Base-by-base conservation (phyloP, 164 flowering plant species). In the Pachysandra terminalis region DNA sequence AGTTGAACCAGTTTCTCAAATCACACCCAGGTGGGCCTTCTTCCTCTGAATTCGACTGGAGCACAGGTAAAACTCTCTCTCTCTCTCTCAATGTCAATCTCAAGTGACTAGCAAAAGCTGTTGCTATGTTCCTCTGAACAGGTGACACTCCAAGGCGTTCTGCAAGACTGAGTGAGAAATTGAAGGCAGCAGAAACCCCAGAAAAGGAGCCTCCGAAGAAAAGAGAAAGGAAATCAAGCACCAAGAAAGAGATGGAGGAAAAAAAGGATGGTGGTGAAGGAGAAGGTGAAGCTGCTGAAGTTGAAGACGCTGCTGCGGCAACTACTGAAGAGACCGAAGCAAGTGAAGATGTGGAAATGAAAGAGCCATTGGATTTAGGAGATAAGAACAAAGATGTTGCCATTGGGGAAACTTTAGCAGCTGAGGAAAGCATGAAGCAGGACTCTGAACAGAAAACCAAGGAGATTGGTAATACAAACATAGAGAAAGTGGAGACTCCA, bases 111-210 rank as follows among this genome's bases (percentile, higher is more conserved):
- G 65, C 27, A 45, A 65, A 22, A n/a, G 53, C 21, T 61, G n/a
- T 23, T 62, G 63, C 45, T 37, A 26, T 67, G 35, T 27, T 15
- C 48, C 19, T 12, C 19, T 14, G n/a, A 49, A 63, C 77, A 81
- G 87, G 89, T 64, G 86, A 82, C 59, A 81, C 86, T 19, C 90
- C 90, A 24, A 74, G 90, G 67, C 81, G 90, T 41, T 86, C 90
- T 71, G 70, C 81, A 16, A 76, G 87, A 70, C 69, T 86, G 17
- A 82, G 77, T 71, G 80, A 71, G 65, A 84, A 82, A 66, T 41
- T 76, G n/a, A 86, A 84, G 77, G 73, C 80, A 26, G 63, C 74
- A 4, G 82, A 74, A 61, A 26, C 75, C n/a, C 83, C 86, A 12
- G 81, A 75, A 62, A 67, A 54, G 49, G 81, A 74, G 61, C 69